These are phyloP conservation scores for Didymella lethalis DNA, from an alignment of 2,329 filamentous ascomycete genomes.

Conservation along the genomic window DNA sequence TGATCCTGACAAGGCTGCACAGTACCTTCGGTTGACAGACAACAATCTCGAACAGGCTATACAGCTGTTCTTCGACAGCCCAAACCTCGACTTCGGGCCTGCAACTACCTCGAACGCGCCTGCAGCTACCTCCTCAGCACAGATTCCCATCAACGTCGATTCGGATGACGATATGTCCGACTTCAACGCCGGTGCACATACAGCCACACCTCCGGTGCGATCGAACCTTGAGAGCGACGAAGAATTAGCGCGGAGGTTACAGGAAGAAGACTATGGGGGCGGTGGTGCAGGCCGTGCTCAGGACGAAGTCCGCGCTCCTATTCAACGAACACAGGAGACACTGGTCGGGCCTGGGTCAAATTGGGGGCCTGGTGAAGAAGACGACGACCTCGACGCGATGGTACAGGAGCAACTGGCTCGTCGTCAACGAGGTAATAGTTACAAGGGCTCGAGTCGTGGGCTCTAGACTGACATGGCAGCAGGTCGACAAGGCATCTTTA, in stretches of 20 bases:
- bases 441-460: slow-evolving; percentile 7
- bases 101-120: slow-evolving; percentile 48
- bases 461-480: slow-evolving; percentile 38
- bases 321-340: slow-evolving; percentile 89
- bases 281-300: slow-evolving; percentile 49
- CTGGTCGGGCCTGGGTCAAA: slow-evolving; percentile 76
- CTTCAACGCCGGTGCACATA: slow-evolving; percentile 51
- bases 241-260: slow-evolving; percentile 87
- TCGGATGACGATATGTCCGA: slow-evolving; percentile 74
- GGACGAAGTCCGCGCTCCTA: slow-evolving; percentile 83
- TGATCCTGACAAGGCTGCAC: slow-evolving; percentile 74
- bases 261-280: slow-evolving; percentile 86
- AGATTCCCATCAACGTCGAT: slow-evolving; percentile 75
- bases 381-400: slow-evolving; percentile 65
- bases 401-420: slow-evolving; percentile 71
- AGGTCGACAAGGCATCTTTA: slow-evolving; percentile 70
- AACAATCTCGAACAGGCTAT: slow-evolving; percentile 86
- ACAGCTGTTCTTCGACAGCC: slow-evolving; percentile 88
- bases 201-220: slow-evolving; percentile 33
- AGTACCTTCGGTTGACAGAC: slow-evolving; percentile 86
- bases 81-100: slow-evolving; percentile 68
- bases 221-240: slow-evolving; percentile 80
- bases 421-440: slow-evolving; percentile 44
- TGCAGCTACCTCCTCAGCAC: slow-evolving; percentile 48
- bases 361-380: slow-evolving; percentile 56